A percentile compares a stretch with the other conserved stretches of the same genome.
Evolutionary conservation across 2,329 filamentous ascomycete genomes (phyloP).

Genomic region (Epicoccum sorghinum): DNA sequence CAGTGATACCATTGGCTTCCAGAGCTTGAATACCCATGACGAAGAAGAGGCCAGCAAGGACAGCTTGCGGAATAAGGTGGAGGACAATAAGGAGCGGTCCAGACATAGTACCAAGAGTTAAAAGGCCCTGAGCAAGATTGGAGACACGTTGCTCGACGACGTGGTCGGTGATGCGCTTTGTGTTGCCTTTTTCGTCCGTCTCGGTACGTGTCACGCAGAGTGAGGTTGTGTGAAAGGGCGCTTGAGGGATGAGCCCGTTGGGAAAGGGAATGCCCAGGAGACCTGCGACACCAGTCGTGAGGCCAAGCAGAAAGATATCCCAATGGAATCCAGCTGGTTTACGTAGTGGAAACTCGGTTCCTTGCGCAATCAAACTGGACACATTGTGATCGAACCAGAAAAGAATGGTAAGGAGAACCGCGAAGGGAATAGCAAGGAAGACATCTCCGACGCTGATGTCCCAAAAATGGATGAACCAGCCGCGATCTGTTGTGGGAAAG

Average conservation of each 20-base stretch:
- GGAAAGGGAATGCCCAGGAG: slow-evolving; percentile 64
- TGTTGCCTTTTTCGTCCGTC: slow-evolving; percentile 51
- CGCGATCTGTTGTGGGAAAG: slow-evolving; percentile 73
- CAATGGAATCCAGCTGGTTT: slow-evolving; percentile 67
- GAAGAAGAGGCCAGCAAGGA: slow-evolving; percentile 64
- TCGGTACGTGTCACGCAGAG: slow-evolving; percentile 52
- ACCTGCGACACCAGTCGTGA: slow-evolving; percentile 61
- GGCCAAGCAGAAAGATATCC: slow-evolving; percentile 65
- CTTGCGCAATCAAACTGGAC: slow-evolving; percentile 62
- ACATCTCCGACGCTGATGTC: slow-evolving; percentile 73
- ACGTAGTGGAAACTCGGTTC: slow-evolving; percentile 60
- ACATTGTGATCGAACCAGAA: slow-evolving; percentile 90
- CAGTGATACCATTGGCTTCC: slow-evolving; percentile 60
- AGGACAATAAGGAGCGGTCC: slow-evolving; percentile 60
- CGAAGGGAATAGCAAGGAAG: slow-evolving; percentile 87
- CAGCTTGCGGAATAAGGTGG: slow-evolving; percentile 60
- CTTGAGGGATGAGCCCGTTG: slow-evolving; percentile 65
- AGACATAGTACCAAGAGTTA: slow-evolving; percentile 63
- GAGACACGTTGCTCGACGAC: slow-evolving; percentile 64
- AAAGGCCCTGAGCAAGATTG: slow-evolving; percentile 62
- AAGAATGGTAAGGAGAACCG: slow-evolving; percentile 78
- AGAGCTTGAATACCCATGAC: slow-evolving; percentile 61
- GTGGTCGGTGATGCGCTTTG: slow-evolving; percentile 50
- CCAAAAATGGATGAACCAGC: slow-evolving; percentile 85
- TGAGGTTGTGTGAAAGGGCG: slow-evolving; percentile 64